Evolutionary conservation across 1,139 yeast genomes (phyloP), one percentile per base, ranked within the genome.

Genomic region (Fermentozyma sake): DNA sequence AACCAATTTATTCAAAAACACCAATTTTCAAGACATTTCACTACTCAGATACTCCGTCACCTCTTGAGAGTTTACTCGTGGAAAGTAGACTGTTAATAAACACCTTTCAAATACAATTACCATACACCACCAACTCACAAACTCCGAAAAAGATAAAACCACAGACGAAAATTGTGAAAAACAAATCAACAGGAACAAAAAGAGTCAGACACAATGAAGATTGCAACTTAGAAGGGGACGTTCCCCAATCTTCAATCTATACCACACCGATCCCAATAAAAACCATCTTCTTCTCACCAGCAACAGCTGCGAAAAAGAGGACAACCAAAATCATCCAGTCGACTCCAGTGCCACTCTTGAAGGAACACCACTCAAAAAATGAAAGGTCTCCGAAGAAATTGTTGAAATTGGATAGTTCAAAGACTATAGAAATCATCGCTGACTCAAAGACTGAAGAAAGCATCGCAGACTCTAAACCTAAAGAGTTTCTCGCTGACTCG

Each of bases 231-330:
- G n/a, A n/a, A n/a, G n/a, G n/a, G n/a, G n/a, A n/a, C n/a, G n/a
- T n/a, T n/a, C n/a, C n/a, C n/a, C n/a, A n/a, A 2, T 40, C 42
- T 7, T 45, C 53, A 2, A 34, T 39, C 8, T 45, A 43, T 30
- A 43, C 48, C 21, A 55, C 62, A 12, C 63, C 65, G 6, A 47
- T 47, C 7, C 54, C 55, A 3, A 57, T 53, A 29, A 58, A 55
- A 29, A 48, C 61, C 12, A 47, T 55, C 3, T 53, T 43, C 35
- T 58, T 57, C 33, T 57, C 63, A 2, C 62, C 65, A 20, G 44
- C 57, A 13, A 51, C 48, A 5, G 30, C 54, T 11, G 39, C 49
- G 13, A 39, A 52, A 40, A 48, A 46, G 19, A 40, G 37, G 12
- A 19, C 39, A 4, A 23, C 35, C 7, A 39, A 36, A 16, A 22